Base-by-base conservation (phyloP, 345 rosid genomes). In the Hypericum perforatum region DNA sequence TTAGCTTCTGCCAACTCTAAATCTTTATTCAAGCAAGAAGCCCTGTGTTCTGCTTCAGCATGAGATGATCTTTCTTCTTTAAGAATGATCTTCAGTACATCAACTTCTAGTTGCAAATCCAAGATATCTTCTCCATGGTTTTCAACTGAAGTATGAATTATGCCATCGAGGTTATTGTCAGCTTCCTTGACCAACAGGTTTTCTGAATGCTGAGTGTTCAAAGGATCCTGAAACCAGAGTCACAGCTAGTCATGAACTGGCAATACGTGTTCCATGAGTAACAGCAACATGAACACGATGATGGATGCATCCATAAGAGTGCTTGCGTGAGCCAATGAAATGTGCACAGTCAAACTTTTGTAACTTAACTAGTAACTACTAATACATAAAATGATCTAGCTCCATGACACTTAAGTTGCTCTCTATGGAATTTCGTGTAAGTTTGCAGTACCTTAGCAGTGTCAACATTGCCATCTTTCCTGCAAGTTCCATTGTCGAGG, bases 51-150 rank as follows among this genome's bases (percentile, higher is more conserved):
- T 39, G 66, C 45, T 64, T 78, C 77, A 36, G 45, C 63, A 50
- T 39, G 76, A 15, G 71, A 64, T 60, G 78, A 61, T 63, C 82
- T 81, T 76, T 87, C 96, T 73, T 91, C 98, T 60, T 72, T 76
- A 39, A 85, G 80, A 69, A 91, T 75, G 63, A 81, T 76, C 73
- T 83, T 87, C 16, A 81, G 47, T 59, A 91, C 77, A 72, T 91
- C 98, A 64, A 79, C 66, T 78, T 91, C 96, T 56, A 91, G 76
- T 74, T 85, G 96, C 67, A 87, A 71, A 72, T 82, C 70, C 76
- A 87, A 70, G 66, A 81, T 64, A 67, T 79, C 82, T 68, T 82
- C 96, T 5, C 53, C 76, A 56, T 70, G 60, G 50, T 76, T 71
- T 73, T 62, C 68, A 58, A 52, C 45, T 56, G 70, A 70, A 63